Base-by-base conservation (phyloP, 306 rosid genomes). In the Myrica gale region DNA sequence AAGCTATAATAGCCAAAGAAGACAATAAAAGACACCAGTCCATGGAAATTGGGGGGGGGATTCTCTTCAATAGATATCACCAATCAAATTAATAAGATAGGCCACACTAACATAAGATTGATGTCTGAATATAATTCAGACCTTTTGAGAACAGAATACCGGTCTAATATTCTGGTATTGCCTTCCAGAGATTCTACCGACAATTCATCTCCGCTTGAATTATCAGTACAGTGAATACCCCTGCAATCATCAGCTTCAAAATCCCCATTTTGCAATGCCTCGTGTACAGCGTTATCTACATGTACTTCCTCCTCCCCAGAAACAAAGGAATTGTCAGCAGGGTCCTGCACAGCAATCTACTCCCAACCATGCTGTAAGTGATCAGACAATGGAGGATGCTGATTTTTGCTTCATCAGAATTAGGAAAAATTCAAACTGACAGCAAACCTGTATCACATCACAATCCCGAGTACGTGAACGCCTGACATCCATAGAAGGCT, bases 381-480 rank as follows among this genome's bases (percentile, higher is more conserved):
- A 58, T 63, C 77, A 57, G 56, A 76, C 45, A 79, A 51, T 53
- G 37, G 37, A 16, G 50, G 3, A 5, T 62, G 62, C 37, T 32
- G 37, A 32, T 32, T 32, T 61, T 60, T 32, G 65, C 66, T 61
- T 56, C 68, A 81, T 41, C 69, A 76, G 32, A 51, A 55, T 55
- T 43, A 56, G 76, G 61, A 75, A 50, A 76, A 78, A 58, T 48
- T 78, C 55, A 47, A 74, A 60, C 74, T 51, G 57, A 78, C 58
- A 69, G 67, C 80, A 65, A 43, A 91, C 97, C 94, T 91, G 87
- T 84, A 91, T 89, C 74, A 91, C 81, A 85, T 87, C 88, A 72
- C 92, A 81, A 80, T 87, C 89, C 83, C 81, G 82, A 84, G 53
- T 32, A 48, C 81, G 83, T 69, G 92, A 88, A 75, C 80, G 88